phyloP scores from a whole-genome alignment of 106 monocot species.

The Vanilla planifolia region DNA sequence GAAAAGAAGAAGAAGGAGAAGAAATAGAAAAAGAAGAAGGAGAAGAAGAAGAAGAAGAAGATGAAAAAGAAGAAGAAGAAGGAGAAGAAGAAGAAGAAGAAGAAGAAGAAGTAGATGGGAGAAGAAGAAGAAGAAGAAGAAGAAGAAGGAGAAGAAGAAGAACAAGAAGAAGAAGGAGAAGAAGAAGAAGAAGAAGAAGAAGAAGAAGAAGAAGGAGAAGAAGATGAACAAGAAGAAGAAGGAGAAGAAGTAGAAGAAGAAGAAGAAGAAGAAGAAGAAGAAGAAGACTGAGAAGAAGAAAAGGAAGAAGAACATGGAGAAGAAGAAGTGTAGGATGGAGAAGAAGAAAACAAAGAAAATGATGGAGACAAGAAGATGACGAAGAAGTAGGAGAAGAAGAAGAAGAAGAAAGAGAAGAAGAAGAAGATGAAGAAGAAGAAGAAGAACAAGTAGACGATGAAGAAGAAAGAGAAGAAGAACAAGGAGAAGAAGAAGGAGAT shows the following conservation, averaged over 20 bases:
- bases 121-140: not conserved
- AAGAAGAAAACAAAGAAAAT: too few species aligned
- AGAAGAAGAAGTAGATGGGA: too few species aligned
- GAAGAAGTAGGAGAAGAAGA: too few species aligned
- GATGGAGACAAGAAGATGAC: too few species aligned
- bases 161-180: not conserved
- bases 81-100: too few species aligned
- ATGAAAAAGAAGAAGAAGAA: not conserved
- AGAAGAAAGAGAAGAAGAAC: not conserved
- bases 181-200: not conserved
- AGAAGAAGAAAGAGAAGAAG: not conserved
- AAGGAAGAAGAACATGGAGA: too few species aligned
- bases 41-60: not conserved
- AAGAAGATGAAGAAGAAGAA: not conserved
- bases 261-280: not conserved
- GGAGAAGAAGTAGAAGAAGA: not conserved
- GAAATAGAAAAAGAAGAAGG: not conserved
- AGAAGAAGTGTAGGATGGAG: too few species aligned
- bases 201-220: not conserved
- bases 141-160: not conserved
- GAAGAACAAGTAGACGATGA: too few species aligned
- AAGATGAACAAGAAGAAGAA: not conserved
- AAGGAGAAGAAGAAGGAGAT: not conserved
- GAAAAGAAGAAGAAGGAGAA: too few species aligned
- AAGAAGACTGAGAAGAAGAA: too few species aligned